Evolutionary conservation across 2,329 filamentous ascomycete genomes (phyloP), one percentile per base, ranked within the genome.

Genomic region (Botryosphaeria agaves): DNA sequence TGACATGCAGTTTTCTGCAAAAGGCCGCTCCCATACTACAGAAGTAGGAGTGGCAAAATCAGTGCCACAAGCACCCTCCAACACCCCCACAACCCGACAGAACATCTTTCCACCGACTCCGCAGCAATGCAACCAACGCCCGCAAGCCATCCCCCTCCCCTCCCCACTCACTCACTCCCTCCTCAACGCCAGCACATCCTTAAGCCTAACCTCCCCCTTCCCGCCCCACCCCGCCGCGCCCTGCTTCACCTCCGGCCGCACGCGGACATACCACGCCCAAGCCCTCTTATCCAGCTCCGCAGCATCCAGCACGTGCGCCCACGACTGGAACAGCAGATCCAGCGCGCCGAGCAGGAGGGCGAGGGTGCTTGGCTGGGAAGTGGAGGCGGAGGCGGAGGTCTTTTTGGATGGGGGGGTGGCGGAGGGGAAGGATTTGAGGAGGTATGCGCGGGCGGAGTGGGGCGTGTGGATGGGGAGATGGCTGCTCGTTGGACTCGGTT

Each of bases 151-250:
- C n/a, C n/a, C n/a, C n/a, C 15, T 45, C 11, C 39, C 41, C 9
- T 7, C 24, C 15, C 17, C 14, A 27, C 11, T 36, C 19, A 28
- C 25, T 29, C 31, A 28, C 32, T 58, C n/a, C 30, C 65, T 57
- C 34, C 66, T 61, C 37, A 81, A 43, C 6, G 62, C 62, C 38
- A 85, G 48, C 24, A 92, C 80, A 39, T 72, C 70, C 9, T 57
- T 56, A 20, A 91, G 48, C 40, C 62, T 72, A 17, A 92, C 59
- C 32, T 61, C 56, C 2, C 78, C 81, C 51, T 87, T 89, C 8
- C 76, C 78, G 17, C 83, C 83, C 83, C 83, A 92, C 2, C 84
- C 83, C 14, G 72, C 69, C 28, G 70, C 69, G 0, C 83, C 84
- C 33, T 63, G 55, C 34, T 79, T 72, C 2, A 92, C 77, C 14